Conservation (phyloP, 176 grass and related monocot species). For the Musa troglodytarum region DNA sequence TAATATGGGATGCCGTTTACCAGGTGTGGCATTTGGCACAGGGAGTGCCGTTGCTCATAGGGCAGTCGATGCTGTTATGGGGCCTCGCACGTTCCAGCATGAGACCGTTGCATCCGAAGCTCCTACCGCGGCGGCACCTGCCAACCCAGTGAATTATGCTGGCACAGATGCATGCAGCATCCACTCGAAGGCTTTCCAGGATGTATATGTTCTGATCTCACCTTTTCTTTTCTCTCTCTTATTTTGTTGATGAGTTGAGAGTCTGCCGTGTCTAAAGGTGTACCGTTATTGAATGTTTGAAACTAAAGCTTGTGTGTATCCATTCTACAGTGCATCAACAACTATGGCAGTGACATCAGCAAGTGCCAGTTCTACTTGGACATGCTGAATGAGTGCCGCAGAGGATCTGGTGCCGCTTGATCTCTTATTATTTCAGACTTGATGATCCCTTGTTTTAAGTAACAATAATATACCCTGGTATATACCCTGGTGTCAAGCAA, state of each 20-base stretch:
- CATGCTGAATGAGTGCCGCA: constrained; percentile 45
- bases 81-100: constrained; percentile 25
- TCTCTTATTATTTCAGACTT: too few relatives aligned
- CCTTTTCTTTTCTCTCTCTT: not conserved
- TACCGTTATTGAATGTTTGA: too few relatives aligned
- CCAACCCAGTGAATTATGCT: not conserved
- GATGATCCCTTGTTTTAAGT: too few relatives aligned
- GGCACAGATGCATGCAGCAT: constrained; percentile 22
- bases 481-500: too few relatives aligned
- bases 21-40: constrained; percentile 26
- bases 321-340: constrained; percentile 28
- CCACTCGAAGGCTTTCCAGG: constrained; percentile 33
- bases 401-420: constrained; percentile 8
- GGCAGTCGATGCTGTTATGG: constrained; percentile 26
- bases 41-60: constrained; percentile 28
- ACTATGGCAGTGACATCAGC: constrained; percentile 41
- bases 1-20: not conserved
- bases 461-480: too few relatives aligned
- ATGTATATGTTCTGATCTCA: not conserved
- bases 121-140: not conserved
- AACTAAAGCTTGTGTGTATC: too few relatives aligned
- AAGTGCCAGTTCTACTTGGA: constrained; percentile 45
- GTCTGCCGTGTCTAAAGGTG: too few relatives aligned
- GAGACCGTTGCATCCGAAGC: constrained; percentile 7
- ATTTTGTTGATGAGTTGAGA: not conserved